Percentiles rank a stretch among this genome's conserved stretches.
Evolutionary conservation across 305 asterid species (phyloP).

Genomic region (Solanum chacoense): DNA sequence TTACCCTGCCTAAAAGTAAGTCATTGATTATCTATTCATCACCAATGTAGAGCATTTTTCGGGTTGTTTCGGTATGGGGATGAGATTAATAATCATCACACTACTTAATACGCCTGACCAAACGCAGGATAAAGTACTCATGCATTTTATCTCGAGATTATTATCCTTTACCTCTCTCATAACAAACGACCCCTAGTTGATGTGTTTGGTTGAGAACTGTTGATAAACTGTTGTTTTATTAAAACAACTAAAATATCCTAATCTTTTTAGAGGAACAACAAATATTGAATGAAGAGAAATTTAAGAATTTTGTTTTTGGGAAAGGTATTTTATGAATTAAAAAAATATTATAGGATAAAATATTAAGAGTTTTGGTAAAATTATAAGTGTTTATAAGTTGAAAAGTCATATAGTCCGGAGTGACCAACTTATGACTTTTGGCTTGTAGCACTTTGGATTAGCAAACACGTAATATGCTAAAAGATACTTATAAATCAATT

Average conservation of each 20-base stretch:
- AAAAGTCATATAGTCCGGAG: background rate
- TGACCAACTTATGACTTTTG: background rate
- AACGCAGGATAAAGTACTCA: background rate
- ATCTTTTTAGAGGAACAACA: background rate
- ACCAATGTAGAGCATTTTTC: background rate
- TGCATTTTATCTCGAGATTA: background rate
- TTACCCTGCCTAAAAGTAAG: conserved; percentile 4
- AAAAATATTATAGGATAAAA: background rate
- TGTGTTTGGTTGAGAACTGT: background rate
- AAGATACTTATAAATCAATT: background rate
- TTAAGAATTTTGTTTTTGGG: background rate
- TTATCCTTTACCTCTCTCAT: background rate
- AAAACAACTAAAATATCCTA: background rate
- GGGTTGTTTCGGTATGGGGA: background rate
- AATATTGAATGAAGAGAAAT: background rate
- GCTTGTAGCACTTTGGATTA: background rate
- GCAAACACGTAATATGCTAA: background rate
- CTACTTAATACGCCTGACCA: background rate
- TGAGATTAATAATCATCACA: background rate
- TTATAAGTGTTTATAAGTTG: too few relatives aligned
- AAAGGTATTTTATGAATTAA: background rate
- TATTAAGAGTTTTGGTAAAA: too few relatives aligned
- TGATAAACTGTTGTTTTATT: background rate
- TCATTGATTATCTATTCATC: background rate
- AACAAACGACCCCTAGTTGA: background rate